Base-by-base conservation (phyloP, 805 yeast species). In the Maudiozyma saulgeensis region DNA sequence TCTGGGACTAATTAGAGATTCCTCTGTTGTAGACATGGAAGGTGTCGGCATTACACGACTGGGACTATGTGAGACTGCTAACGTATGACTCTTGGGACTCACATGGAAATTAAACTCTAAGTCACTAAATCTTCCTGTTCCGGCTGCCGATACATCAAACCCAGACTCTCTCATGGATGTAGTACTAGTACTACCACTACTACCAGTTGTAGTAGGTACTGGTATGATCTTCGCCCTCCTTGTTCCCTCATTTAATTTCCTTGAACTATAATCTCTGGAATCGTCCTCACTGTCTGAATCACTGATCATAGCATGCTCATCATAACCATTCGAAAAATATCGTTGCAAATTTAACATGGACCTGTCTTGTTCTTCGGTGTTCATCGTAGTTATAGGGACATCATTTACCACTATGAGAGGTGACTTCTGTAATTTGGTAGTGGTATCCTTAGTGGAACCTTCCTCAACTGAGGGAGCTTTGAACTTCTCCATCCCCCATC, bases 71-170 rank as follows among this genome's bases (percentile, higher is more conserved):
- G 49, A 42, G 4, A 18, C 43, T 11, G 44, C 35, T 7, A 42
- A 35, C 1, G 44, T 26, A 6, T 19, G 26, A 31, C n/a, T 26
- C 28, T 35, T 44, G 41, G 46, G 28, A n/a, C 28, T 35, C 4
- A 26, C 11, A 21, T 23, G 34, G 7, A 35, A 39, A 23, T 44
- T 40, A 25, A 53, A 48, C 15, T 48, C 46, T 35, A 49, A 46
- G 9, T 52, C 55, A 38, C 55, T 52, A 35, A 54, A 54, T 23
- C 43, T 49, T 9, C 55, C 57, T 16, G 46, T 42, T 23, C 40
- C 45, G 3, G 52, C 53, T 12, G 53, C 39, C 5, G 50, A 45
- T 34, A 43, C 49, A 11, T 42, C 49, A 15, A 28, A 34, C 3
- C 4, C 45, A 1, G 21, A 25, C 8, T 19, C 34, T 12, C 23